Conservation (phyloP, 257 asterid genomes). For the Solanum habrochaites region DNA sequence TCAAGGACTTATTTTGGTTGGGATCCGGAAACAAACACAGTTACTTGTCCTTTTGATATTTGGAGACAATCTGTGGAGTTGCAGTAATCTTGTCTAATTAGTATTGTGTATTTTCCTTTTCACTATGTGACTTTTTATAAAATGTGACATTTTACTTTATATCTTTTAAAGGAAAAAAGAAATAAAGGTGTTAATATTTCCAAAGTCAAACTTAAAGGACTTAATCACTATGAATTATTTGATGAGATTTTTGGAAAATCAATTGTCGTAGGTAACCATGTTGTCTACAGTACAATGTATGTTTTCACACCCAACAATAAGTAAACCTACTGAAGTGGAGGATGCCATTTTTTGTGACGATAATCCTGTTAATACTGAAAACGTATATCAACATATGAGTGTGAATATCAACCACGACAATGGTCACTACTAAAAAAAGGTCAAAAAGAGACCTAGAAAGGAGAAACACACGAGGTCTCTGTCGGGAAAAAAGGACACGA, state of each 20-base stretch:
- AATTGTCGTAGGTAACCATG: background rate
- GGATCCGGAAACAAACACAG: background rate
- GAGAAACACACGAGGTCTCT: too few relatives aligned
- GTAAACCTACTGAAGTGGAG: background rate
- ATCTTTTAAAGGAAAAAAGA: background rate
- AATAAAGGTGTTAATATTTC: background rate
- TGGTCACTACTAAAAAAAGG: too few relatives aligned
- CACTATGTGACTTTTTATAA: background rate
- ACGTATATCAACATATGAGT: background rate
- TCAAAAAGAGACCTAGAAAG: too few relatives aligned
- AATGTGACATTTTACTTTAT: background rate
- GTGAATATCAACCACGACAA: background rate
- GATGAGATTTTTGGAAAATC: background rate
- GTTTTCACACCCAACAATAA: background rate
- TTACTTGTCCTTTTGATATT: background rate
- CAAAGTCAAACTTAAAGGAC: background rate
- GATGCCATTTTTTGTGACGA: background rate
- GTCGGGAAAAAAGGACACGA: too few relatives aligned
- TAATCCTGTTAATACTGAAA: background rate
- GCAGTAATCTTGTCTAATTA: background rate
- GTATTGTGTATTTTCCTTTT: background rate
- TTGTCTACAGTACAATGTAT: background rate
- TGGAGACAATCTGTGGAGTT: background rate
- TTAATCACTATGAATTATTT: background rate
- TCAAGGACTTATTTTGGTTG: background rate